These are phyloP conservation scores for Pythium brassicae DNA, from an alignment of 352 stramenopile species.

Conservation along the genomic window DNA sequence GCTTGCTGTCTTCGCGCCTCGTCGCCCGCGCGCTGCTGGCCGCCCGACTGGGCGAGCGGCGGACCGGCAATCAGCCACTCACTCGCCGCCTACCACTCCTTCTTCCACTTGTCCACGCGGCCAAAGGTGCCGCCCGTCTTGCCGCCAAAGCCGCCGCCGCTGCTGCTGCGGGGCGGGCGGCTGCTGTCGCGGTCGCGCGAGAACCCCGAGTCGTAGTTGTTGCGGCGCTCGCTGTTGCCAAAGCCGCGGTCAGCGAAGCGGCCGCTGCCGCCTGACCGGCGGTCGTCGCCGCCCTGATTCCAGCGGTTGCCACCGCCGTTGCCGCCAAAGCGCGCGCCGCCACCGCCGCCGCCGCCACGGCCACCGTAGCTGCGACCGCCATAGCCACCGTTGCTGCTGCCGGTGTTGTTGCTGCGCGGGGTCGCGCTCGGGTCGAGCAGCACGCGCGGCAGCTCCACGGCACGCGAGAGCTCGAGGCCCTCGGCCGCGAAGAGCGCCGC, in stretches of 20 bases:
- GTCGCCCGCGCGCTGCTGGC: too few species aligned
- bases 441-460: conserved; percentile 53
- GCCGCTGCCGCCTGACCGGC: conserved; percentile 16
- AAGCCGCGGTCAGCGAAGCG: conserved; percentile 16
- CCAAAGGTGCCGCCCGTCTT: conserved; percentile 23
- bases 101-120: conserved; percentile 22
- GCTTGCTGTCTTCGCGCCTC: too few species aligned
- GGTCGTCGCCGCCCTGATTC: conserved; percentile 22
- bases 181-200: conserved; percentile 18
- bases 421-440: conserved; percentile 29
- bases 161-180: conserved; percentile 17
- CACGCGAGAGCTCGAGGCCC: conserved; percentile 32
- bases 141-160: conserved; percentile 16
- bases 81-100: conserved; percentile 16
- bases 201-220: conserved; percentile 44
- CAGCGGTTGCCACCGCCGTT: conserved; percentile 20
- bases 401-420: conserved; percentile 22
- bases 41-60: background rate
- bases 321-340: conserved; percentile 25
- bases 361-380: conserved; percentile 4
- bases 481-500: conserved; percentile 34
- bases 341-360: conserved; percentile 20
- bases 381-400: background rate
- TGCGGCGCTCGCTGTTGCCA: conserved; percentile 19
- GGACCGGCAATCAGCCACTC: background rate